phyloP scores from a whole-genome alignment of 148 eudicot genomes.

The Heliosperma pusillum region DNA sequence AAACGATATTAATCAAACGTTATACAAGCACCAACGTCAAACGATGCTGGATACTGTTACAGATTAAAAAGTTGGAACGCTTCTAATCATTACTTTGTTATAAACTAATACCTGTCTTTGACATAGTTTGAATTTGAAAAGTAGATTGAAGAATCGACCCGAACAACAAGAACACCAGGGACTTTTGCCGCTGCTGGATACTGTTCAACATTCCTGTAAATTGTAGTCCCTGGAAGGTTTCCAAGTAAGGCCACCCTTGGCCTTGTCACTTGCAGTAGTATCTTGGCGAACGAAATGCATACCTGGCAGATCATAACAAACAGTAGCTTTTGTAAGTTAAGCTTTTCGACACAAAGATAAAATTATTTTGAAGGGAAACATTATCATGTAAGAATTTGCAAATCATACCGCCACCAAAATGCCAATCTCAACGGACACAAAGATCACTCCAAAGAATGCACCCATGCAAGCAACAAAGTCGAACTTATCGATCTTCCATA shows the following conservation, averaged over 20 bases:
- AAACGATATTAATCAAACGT: no score
- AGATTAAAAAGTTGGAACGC: no score
- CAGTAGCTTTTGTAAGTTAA: not conserved
- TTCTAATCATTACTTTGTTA: no score
- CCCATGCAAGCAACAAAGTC: slow-evolving; percentile 73
- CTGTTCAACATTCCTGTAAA: slow-evolving; percentile 72
- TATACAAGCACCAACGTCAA: no score
- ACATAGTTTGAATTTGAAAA: slow-evolving; percentile 84
- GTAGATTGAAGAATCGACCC: slow-evolving; percentile 89
- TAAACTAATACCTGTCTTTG: slow-evolving; percentile 65
- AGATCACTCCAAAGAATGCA: slow-evolving; percentile 71
- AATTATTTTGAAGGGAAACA: not conserved
- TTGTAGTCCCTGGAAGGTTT: slow-evolving; percentile 62
- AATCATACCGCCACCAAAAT: slow-evolving; percentile 53
- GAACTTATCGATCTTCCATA: slow-evolving; percentile 66
- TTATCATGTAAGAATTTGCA: not conserved
- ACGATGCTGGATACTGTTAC: no score
- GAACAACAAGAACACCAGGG: slow-evolving; percentile 53
- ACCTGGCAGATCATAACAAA: slow-evolving; percentile 36
- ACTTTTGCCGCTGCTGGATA: slow-evolving; percentile 72
- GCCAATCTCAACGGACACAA: slow-evolving; percentile 56
- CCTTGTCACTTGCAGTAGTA: slow-evolving; percentile 82
- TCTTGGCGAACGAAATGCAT: slow-evolving; percentile 73
- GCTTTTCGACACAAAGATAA: not conserved
- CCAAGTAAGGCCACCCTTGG: slow-evolving; percentile 80